These are phyloP conservation scores for Taphrina confusa DNA, from an alignment of 1,139 yeast species.

Conservation along the genomic window DNA sequence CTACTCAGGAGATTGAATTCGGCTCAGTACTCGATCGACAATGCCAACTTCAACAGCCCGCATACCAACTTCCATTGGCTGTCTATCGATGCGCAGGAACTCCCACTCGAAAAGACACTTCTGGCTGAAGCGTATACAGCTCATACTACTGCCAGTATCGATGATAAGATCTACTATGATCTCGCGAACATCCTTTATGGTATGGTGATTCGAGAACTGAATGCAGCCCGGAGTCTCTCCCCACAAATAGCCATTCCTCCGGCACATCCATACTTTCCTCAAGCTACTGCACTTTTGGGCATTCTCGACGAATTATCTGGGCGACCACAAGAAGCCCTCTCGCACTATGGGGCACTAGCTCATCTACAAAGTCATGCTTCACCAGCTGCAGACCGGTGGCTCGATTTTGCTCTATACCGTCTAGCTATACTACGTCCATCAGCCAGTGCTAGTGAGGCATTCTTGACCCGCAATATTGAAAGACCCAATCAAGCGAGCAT, in stretches of 20 bases:
- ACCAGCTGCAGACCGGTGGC: background rate
- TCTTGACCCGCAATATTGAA: no score
- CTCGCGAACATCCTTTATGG: background rate
- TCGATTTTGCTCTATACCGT: background rate
- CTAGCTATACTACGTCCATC: constrained; percentile 1
- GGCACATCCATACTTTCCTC: background rate
- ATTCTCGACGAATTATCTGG: constrained; percentile 2
- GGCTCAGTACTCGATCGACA: background rate
- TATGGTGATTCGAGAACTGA: background rate
- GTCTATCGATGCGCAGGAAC: background rate
- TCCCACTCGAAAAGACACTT: background rate
- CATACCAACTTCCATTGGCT: constrained; percentile 8
- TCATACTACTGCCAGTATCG: background rate
- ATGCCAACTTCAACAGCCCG: constrained; percentile 6
- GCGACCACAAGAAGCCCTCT: background rate
- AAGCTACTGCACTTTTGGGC: background rate
- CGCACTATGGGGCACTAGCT: background rate
- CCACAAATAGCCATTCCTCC: background rate
- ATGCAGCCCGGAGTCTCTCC: background rate
- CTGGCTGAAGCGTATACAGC: constrained; percentile 5
- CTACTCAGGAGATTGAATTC: background rate
- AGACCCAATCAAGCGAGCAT: background rate
- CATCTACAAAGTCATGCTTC: background rate
- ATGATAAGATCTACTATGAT: background rate
- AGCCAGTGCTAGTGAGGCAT: background rate